Base-by-base conservation (phyloP, 768 basidiomycete species). In the Tulasnella sp. region DNA sequence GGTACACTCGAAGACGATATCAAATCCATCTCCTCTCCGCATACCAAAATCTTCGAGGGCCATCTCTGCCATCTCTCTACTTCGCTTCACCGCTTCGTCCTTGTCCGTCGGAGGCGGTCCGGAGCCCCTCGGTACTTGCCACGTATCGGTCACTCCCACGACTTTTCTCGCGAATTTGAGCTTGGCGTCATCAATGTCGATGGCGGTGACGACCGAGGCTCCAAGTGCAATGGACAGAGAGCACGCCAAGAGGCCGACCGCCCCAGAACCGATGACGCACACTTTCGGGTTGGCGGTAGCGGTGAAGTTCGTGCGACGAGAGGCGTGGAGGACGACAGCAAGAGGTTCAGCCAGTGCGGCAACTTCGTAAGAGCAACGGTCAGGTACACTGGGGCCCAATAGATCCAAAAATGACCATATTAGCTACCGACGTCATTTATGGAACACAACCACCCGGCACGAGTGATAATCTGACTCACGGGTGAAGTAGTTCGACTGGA, bases 261-360 rank as follows among this genome's bases (percentile, higher is more conserved):
- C 82, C 51, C 94, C 94, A 19, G 86, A 88, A 55, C 94, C 94
- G 63, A 92, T 85, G 53, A 97, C 85, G 62, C 96, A 83, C 48
- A 94, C 82, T 52, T 80, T 49, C 38, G 45, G 53, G 31, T 56
- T 61, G 7, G 43, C 57, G 44, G 41, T 57, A 19, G 70, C 67
- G 9, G 63, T 62, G 42, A 72, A 62, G 38, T 68, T 54, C 48
- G 75, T 74, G 46, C 80, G 73, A 53, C 78, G 73, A 41, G 73
- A 68, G 29, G 79, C 80, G 70, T 81, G 78, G 30, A 94, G 76
- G 65, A 93, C 78, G 65, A 98, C 94, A 46, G 88, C 90, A 60
- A 98, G 84, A 24, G 94, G 94, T 69, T 98, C 94, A 8, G 92
- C 91, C 60, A 97, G 78, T 4, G 92, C 83, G 19, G 87, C 93